Percentiles rank a stretch among this genome's conserved stretches.
phyloP scores from a whole-genome alignment of 2,329 filamentous ascomycete genomes.

The Curvularia lunata region DNA sequence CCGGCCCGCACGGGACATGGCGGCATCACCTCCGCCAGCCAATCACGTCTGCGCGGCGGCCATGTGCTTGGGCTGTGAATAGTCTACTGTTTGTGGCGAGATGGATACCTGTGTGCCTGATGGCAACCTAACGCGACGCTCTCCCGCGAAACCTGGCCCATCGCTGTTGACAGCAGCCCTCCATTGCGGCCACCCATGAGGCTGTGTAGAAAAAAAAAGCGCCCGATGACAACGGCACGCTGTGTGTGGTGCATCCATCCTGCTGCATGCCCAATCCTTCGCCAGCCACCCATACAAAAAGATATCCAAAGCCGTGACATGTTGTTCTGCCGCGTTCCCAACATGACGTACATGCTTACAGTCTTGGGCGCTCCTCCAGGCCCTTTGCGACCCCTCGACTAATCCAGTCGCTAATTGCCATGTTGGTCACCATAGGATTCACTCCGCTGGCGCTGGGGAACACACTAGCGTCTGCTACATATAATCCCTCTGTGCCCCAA shows the following conservation, averaged over 20 bases:
- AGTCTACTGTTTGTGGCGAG: conserved; percentile 8
- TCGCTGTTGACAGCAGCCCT: neutral
- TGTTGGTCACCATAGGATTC: conserved; percentile 80
- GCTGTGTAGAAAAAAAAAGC: neutral
- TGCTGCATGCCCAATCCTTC: neutral
- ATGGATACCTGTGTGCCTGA: neutral
- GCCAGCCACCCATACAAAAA: neutral
- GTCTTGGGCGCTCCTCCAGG: conserved; percentile 29
- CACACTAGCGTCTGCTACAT: conserved; percentile 75
- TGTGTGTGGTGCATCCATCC: neutral
- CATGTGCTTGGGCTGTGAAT: neutral
- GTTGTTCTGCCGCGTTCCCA: neutral
- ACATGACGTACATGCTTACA: conserved; percentile 16
- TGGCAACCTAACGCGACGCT: neutral
- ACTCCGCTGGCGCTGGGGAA: conserved; percentile 79
- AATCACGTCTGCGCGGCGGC: conserved; percentile 1
- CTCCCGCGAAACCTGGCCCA: neutral
- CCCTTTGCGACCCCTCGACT: conserved; percentile 38
- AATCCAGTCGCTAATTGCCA: conserved; percentile 58
- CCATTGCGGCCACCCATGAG: neutral
- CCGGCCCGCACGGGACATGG: conserved; percentile 2
- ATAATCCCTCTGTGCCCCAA: conserved; percentile 70
- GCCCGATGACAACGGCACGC: neutral
- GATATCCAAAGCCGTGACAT: neutral
- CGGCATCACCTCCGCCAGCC: neutral